Conservation (phyloP, 345 rosid species). For the Isatis tinctoria region DNA sequence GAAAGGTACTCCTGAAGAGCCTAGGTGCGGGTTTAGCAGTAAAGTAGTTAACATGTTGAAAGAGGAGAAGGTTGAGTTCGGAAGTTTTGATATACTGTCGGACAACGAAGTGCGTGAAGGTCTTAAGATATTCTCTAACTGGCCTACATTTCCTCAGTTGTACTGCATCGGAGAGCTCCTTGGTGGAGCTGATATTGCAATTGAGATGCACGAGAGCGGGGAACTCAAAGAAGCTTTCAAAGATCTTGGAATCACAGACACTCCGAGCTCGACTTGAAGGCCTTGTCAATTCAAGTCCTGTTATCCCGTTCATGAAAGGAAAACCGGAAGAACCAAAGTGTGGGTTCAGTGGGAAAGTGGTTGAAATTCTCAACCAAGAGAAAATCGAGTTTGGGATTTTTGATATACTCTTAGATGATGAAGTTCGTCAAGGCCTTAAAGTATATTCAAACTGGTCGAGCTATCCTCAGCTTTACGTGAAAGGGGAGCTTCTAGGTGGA, state of each 20-base stretch:
- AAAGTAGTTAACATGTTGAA: constrained; percentile 71
- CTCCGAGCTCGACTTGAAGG: constrained; percentile 55
- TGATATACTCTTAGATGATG: constrained; percentile 76
- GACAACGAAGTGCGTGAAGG: constrained; percentile 85
- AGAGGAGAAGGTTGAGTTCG: constrained; percentile 72
- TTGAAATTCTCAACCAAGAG: constrained; percentile 74
- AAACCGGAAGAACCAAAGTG: constrained; percentile 83
- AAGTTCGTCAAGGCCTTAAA: constrained; percentile 92
- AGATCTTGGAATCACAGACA: constrained; percentile 54
- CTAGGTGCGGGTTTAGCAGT: constrained; percentile 86
- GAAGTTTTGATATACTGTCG: constrained; percentile 73
- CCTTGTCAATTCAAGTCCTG: constrained; percentile 61
- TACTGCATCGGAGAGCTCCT: constrained; percentile 93
- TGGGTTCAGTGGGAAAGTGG: constrained; percentile 88
- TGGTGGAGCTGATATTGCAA: constrained; percentile 86
- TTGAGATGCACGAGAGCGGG: constrained; percentile 88
- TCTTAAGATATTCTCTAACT: constrained; percentile 85
- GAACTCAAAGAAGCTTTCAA: constrained; percentile 71
- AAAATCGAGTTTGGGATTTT: constrained; percentile 74
- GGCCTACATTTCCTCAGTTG: constrained; percentile 99
- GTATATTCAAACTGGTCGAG: constrained; percentile 96
- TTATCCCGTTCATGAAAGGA: constrained; percentile 95
- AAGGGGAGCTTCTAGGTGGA: constrained; percentile 84
- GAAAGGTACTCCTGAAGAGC: constrained; percentile 88
- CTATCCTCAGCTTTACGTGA: constrained; percentile 82